phyloP scores from a whole-genome alignment of 148 eudicot species.

The Nepenthes mirabilis region DNA sequence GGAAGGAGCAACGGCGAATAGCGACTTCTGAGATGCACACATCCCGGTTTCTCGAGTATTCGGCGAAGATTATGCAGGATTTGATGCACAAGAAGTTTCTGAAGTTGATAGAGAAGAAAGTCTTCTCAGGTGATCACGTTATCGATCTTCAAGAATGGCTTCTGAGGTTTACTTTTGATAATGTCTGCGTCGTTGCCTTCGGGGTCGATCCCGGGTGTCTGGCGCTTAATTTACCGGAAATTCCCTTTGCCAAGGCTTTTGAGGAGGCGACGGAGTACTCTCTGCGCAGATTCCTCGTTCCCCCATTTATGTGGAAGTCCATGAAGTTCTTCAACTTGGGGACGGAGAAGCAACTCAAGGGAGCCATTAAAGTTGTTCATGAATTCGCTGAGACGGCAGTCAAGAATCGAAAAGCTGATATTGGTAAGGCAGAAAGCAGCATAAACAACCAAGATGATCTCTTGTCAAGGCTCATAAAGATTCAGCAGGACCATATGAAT shows the following conservation, averaged over 20 bases:
- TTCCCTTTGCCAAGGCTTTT: conserved; percentile 48
- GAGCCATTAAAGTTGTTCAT: conserved; percentile 29
- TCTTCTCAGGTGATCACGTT: not conserved
- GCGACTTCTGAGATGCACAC: conserved; percentile 50
- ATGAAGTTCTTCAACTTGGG: conserved; percentile 25
- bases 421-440: conserved; percentile 1
- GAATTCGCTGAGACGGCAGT: conserved; percentile 44
- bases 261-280: conserved; percentile 48
- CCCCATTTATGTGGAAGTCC: conserved; percentile 36
- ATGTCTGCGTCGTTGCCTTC: conserved; percentile 41
- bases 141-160: conserved; percentile 49
- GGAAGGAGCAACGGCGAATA: conserved; percentile 37
- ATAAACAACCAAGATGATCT: conserved; percentile 21
- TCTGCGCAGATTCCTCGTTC: conserved; percentile 34
- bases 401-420: conserved; percentile 31
- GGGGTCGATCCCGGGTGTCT: conserved; percentile 50
- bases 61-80: conserved; percentile 23
- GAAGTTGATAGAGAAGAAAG: conserved; percentile 26
- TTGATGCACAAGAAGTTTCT: conserved; percentile 39
- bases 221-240: conserved; percentile 24
- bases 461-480: conserved; percentile 36
- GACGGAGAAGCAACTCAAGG: conserved; percentile 25
- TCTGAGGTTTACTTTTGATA: conserved; percentile 48
- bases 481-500: conserved; percentile 8
- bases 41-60: conserved; percentile 27